These are phyloP conservation scores for Rhizophora mangle DNA, from an alignment of 345 rosid genomes.

Conservation along the genomic window DNA sequence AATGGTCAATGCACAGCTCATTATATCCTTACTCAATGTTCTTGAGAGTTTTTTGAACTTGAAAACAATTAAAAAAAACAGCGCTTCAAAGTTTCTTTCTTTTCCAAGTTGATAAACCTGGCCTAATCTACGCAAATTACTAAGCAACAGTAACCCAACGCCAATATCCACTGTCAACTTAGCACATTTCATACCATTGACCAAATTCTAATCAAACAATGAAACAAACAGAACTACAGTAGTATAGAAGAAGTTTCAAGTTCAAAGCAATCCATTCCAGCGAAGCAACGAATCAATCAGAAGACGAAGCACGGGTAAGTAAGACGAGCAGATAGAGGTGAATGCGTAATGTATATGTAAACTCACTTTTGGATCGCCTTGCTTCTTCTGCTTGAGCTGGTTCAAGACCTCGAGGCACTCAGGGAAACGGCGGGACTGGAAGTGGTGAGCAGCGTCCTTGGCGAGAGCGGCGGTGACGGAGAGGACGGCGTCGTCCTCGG, in stretches of 20 bases:
- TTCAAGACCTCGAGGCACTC: slow-evolving; percentile 68
- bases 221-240: neutral
- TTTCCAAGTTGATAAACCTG: neutral
- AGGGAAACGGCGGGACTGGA: slow-evolving; percentile 62
- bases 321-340: neutral
- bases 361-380: slow-evolving; percentile 75
- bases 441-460: slow-evolving; percentile 65
- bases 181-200: neutral
- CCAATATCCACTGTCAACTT: neutral
- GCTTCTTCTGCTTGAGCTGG: slow-evolving; percentile 64
- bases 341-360: neutral
- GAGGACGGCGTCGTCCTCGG: slow-evolving; percentile 26
- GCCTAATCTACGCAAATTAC: neutral
- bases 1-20: too few relatives aligned
- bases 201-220: neutral
- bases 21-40: too few relatives aligned
- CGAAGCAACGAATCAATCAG: neutral
- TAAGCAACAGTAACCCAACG: neutral
- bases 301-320: neutral
- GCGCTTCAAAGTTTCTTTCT: too few relatives aligned
- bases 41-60: neutral
- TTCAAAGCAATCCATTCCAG: neutral
- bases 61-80: neutral
- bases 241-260: neutral
- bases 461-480: slow-evolving; percentile 48